These are phyloP conservation scores for Pseudogymnoascus sp. DNA, from an alignment of 2,329 filamentous ascomycete species.

Conservation along the genomic window DNA sequence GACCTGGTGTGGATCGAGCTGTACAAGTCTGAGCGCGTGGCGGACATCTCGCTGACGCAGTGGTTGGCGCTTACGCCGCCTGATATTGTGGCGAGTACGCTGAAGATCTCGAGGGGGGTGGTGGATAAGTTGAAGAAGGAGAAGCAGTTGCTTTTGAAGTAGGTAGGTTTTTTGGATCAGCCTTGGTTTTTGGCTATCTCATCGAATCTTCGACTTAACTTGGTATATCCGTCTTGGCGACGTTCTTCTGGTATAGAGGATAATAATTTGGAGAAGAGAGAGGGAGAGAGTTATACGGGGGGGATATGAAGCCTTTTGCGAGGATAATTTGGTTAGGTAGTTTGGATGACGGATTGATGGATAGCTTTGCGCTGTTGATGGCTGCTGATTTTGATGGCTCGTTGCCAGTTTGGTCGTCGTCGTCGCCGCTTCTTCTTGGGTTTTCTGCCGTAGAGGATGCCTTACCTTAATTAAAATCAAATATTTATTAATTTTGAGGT, in stretches of 20 bases:
- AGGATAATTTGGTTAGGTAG: not conserved
- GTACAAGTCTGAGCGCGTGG: slow-evolving; percentile 59
- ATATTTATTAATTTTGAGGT: not conserved
- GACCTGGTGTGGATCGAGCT: slow-evolving; percentile 62
- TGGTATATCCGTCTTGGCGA: not conserved
- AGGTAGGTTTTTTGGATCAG: not conserved
- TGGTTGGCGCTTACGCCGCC: slow-evolving; percentile 62
- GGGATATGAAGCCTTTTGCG: not conserved
- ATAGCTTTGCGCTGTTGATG: not conserved
- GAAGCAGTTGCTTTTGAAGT: slow-evolving; percentile 49
- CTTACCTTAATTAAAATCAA: not conserved
- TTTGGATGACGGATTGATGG: not conserved
- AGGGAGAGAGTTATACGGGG: no score
- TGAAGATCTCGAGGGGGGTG: slow-evolving; percentile 51
- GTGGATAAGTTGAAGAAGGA: slow-evolving; percentile 53
- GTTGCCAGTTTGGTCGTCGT: not conserved
- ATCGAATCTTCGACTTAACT: not conserved
- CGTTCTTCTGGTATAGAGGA: not conserved
- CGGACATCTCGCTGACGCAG: slow-evolving; percentile 58
- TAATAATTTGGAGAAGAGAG: not conserved
- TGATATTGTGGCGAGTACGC: slow-evolving; percentile 50
- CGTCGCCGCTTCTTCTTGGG: not conserved
- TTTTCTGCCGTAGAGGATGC: not conserved
- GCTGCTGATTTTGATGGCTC: not conserved
- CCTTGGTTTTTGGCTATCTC: not conserved